Evolutionary conservation across 441 rosid genomes (phyloP).

Genomic region (Theobroma grandiflorum): DNA sequence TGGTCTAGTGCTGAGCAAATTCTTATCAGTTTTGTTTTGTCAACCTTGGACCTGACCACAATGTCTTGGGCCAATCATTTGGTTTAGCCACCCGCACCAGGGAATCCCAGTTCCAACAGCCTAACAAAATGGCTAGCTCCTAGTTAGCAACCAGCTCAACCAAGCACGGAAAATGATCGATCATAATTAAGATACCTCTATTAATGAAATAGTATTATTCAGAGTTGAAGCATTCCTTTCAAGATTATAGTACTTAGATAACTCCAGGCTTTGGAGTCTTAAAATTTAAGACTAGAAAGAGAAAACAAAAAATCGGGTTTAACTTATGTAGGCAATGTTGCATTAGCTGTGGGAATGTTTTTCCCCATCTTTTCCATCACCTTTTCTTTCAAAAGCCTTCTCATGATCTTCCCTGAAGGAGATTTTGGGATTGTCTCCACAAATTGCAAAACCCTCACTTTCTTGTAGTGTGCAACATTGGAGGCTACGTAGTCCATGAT

Average conservation of each 20-base stretch:
- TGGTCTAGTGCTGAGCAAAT: not conserved
- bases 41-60: not conserved
- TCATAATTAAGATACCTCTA: too few species aligned
- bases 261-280: too few species aligned
- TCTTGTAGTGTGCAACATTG: constrained; percentile 83
- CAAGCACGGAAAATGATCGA: too few species aligned
- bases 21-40: not conserved
- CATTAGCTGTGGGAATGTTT: not conserved
- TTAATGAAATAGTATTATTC: too few species aligned
- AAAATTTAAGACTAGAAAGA: not conserved
- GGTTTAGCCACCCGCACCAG: not conserved
- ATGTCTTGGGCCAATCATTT: not conserved
- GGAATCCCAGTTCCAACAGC: not conserved
- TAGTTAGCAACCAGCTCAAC: not conserved
- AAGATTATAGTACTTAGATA: not conserved
- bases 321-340: not conserved
- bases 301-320: not conserved
- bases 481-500: constrained; percentile 72
- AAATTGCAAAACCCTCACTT: constrained; percentile 70
- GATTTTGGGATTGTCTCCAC: constrained; percentile 90
- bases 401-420: constrained; percentile 92
- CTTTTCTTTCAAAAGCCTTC: constrained; percentile 76
- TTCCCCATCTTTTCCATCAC: constrained; percentile 42
- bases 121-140: not conserved
- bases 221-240: not conserved